Evolutionary conservation across 2,329 filamentous ascomycete species (phyloP).

Genomic region (Anisogramma anomala): DNA sequence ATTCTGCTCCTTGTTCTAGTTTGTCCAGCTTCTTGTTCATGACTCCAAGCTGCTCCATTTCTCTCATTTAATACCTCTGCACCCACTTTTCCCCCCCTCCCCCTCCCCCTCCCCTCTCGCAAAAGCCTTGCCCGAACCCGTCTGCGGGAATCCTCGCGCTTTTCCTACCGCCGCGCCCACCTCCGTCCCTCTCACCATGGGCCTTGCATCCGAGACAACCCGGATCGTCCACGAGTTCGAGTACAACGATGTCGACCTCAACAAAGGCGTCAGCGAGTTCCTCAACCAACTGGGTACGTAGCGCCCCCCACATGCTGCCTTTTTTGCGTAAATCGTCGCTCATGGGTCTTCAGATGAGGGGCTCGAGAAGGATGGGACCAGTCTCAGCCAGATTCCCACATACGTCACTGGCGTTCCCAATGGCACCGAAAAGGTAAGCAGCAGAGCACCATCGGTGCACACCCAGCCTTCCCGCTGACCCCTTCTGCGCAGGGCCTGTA

Average conservation of each 20-base stretch:
- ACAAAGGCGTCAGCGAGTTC: constrained; percentile 74
- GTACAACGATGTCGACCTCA: constrained; percentile 65
- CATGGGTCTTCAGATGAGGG: constrained; percentile 55
- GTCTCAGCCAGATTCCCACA: constrained; percentile 89
- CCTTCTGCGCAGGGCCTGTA: constrained; percentile 60
- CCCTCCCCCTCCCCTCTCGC: constrained; percentile 33
- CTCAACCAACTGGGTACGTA: constrained; percentile 64
- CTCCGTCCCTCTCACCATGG: constrained; percentile 48
- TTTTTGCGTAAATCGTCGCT: constrained; percentile 7
- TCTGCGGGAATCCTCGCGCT: constrained; percentile 43
- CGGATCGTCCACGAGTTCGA: constrained; percentile 78
- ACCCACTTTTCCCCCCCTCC: constrained; percentile 22
- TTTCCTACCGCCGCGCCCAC: constrained; percentile 44
- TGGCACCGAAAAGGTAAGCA: constrained; percentile 81
- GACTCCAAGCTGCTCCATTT: constrained; percentile 34
- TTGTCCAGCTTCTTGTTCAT: constrained; percentile 40
- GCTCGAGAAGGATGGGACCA: constrained; percentile 62
- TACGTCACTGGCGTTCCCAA: constrained; percentile 95
- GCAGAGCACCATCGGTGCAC: background rate
- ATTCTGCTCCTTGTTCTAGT: constrained; percentile 25
- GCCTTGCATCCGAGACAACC: constrained; percentile 59
- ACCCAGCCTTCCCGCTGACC: constrained; percentile 1
- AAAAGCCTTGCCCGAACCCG: constrained; percentile 29
- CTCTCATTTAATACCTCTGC: constrained; percentile 22
- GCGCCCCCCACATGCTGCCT: no score